Evolutionary conservation across 768 basidiomycete genomes (phyloP), one percentile per base, ranked within the genome.

Genomic region (Lactarius psammicola): DNA sequence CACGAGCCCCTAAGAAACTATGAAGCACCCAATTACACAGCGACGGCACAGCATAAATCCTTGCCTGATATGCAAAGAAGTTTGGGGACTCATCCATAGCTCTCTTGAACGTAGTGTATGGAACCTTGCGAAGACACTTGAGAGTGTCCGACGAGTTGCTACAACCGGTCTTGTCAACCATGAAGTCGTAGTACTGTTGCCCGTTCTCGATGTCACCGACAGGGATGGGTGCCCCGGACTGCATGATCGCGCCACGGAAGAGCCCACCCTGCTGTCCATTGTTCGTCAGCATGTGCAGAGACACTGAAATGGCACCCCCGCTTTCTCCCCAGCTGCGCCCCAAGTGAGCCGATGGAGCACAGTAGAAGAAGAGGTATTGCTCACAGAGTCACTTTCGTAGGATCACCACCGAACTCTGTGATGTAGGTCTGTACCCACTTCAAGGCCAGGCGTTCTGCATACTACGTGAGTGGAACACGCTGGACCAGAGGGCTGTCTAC

Each of bases 351-450:
- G 13, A 40, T 72, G 56, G 54, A 26, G 36, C 26, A 46, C 20
- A 59, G 55, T 42, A 63, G 34, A 64, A n/a, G 23, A 13, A 0
- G 49, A 51, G 11, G 46, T 5, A 28, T 56, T 54, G 11, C 81
- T 62, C 71, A 85, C 82, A 85, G 80, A 0, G 84, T 85, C 3
- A 86, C 86, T 72, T 84, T 86, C 3, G 71, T 72, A 0, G 84
- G 82, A 72, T 90, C 86, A 7, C 89, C 89, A 0, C 88, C 87
- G 67, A 89, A 90, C 8, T 78, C 76, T 40, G 73, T 68, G 68
- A 89, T 87, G 71, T 90, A 85, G 70, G 85, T 83, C 68, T 87
- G 83, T 1, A 90, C 77, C 88, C 88, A 90, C 62, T 82, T 74
- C 8, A 90, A 70, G 1, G 86, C 87, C 44, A 82, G 74, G 30